phyloP scores from a whole-genome alignment of 495 filamentous ascomycete genomes.

The Tetracladium marchalianum region DNA sequence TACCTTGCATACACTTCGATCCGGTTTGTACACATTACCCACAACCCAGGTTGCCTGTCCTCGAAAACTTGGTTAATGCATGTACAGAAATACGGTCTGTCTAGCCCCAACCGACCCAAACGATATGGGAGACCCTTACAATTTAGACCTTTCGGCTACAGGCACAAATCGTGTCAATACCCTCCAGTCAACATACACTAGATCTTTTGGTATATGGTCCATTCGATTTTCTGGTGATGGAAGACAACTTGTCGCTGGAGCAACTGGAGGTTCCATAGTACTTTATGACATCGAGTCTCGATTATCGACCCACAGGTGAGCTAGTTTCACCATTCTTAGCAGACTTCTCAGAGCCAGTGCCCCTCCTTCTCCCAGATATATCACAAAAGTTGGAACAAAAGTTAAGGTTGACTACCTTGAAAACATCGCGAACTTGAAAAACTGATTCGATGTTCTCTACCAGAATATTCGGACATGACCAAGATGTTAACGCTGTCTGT shows the following conservation, averaged over 20 bases:
- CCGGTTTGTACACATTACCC: not conserved
- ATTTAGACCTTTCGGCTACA: slow-evolving; percentile 60
- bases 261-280: slow-evolving; percentile 64
- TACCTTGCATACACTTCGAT: slow-evolving; percentile 78
- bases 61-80: too few relatives aligned
- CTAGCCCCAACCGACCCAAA: slow-evolving; percentile 80
- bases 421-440: too few relatives aligned
- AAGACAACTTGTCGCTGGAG: slow-evolving; percentile 82
- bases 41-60: too few relatives aligned
- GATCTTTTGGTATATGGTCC: slow-evolving; percentile 64
- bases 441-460: slow-evolving; percentile 41
- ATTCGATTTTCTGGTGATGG: slow-evolving; percentile 91
- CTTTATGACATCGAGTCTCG: slow-evolving; percentile 87
- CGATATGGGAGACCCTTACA: slow-evolving; percentile 63
- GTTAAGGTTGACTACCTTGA: too few relatives aligned
- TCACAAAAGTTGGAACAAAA: too few relatives aligned
- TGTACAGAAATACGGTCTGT: slow-evolving; percentile 54
- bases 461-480: slow-evolving; percentile 63
- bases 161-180: slow-evolving; percentile 29
- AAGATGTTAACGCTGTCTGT: slow-evolving; percentile 96
- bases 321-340: too few relatives aligned
- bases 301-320: too few relatives aligned
- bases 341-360: too few relatives aligned
- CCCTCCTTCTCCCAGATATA: too few relatives aligned
- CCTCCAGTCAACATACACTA: slow-evolving; percentile 22